Percentiles rank a stretch among this genome's conserved stretches.
These are phyloP conservation scores for Solanum bulbocastanum DNA, from an alignment of 257 asterid species.

Conservation along the genomic window DNA sequence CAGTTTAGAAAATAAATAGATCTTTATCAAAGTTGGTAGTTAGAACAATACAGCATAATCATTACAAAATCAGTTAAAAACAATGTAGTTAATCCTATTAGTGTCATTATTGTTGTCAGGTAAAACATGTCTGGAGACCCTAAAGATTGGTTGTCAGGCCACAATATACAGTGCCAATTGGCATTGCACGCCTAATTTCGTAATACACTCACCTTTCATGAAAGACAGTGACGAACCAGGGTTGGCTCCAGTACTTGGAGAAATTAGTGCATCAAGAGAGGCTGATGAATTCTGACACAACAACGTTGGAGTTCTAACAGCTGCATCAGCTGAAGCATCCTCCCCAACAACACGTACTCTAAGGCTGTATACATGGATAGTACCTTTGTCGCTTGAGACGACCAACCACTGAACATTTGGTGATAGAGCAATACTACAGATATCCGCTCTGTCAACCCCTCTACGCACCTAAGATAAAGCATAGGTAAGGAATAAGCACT, in stretches of 20 bases:
- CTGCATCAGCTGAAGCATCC: slow-evolving; percentile 40
- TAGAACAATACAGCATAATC: background rate
- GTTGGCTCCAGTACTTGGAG: slow-evolving; percentile 63
- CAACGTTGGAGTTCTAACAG: slow-evolving; percentile 35
- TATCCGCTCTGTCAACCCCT: slow-evolving; percentile 84
- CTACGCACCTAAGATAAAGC: slow-evolving; percentile 72
- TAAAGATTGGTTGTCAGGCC: background rate
- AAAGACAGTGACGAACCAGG: slow-evolving; percentile 82
- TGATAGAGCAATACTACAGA: slow-evolving; percentile 69
- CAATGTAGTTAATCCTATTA: background rate
- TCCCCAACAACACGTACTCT: slow-evolving; percentile 70
- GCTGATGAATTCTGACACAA: slow-evolving; percentile 46
- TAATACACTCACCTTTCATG: slow-evolving; percentile 59
- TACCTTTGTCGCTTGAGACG: slow-evolving; percentile 91
- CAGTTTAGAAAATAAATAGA: background rate
- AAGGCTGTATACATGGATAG: slow-evolving; percentile 85
- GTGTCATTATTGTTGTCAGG: background rate
- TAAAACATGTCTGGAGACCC: background rate
- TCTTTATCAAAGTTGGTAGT: background rate
- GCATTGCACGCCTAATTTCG: background rate
- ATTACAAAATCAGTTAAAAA: background rate
- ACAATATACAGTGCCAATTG: background rate
- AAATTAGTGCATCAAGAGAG: slow-evolving; percentile 64
- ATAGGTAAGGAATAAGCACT: slow-evolving; percentile 3
- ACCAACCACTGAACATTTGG: slow-evolving; percentile 91